Evolutionary conservation across 768 basidiomycete genomes (phyloP), one percentile per base, ranked within the genome.

Genomic region (Kwoniella newhampshirensis): DNA sequence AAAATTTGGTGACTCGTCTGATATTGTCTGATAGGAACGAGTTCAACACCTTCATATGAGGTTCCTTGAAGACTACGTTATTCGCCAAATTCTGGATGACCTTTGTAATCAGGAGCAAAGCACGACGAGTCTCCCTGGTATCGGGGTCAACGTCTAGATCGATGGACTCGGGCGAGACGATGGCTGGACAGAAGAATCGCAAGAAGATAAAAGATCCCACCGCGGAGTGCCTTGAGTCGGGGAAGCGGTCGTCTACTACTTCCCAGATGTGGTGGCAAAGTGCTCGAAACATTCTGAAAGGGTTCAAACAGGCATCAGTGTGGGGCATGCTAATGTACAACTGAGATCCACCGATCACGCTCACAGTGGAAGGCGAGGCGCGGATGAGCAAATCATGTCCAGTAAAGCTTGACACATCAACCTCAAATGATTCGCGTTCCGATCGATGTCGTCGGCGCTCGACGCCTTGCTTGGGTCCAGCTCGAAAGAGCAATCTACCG

Each of bases 31-130:
- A 63, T 20, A 75, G 77, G 77, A 91, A 91, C 12, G 81, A 80
- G 72, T 93, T 93, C 55, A 93, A 74, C 30, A 82, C 80, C 26
- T 84, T 84, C 88, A 92, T 91, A 67, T 90, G 86, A 3, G 85
- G 83, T 67, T 94, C 91, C 74, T 92, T 92, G 26, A 94, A 94
- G 68, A 89, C 85, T 46, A 93, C 87, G 65, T 96, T 94, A 77
- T 96, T 97, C 18, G 91, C 91, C 27, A 96, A 77, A 68, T 90
- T 92, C 76, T 94, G 91, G 43, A 96, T 86, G 54, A 93, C 85
- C 78, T 93, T 96, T 41, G 90, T 88, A 61, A 96, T 87, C 44
- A 88, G 79, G 81, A 89, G 86, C 13, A 94, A 79, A 17, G 89
- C 91, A 39, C 87, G 84, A 17, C 88, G 86, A 50, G 88, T 81